A percentile compares a stretch with the other conserved stretches of the same genome.
phyloP scores from a whole-genome alignment of 257 asterid species.

The Buddleja alternifolia region DNA sequence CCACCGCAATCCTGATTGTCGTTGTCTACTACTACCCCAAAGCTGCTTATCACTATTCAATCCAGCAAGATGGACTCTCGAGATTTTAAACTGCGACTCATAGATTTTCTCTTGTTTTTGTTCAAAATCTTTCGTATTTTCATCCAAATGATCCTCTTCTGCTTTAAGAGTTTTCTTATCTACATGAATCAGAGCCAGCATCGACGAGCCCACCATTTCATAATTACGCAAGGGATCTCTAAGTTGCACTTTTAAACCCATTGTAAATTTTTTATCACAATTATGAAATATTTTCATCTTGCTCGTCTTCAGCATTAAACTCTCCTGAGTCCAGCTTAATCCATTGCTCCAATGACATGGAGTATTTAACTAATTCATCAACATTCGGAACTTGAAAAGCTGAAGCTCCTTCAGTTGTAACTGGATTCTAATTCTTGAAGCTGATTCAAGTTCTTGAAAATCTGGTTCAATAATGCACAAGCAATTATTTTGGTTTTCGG shows the following conservation, averaged over 20 bases:
- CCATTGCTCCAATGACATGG: conserved; percentile 67
- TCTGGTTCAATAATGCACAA: conserved; percentile 26
- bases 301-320: conserved; percentile 29
- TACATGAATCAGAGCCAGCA: conserved; percentile 69
- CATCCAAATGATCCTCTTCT: conserved; percentile 26
- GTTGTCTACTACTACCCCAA: conserved; percentile 56
- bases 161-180: conserved; percentile 33
- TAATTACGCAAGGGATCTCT: conserved; percentile 75
- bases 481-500: conserved; percentile 29
- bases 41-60: conserved; percentile 43
- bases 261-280: conserved; percentile 41
- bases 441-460: conserved; percentile 44
- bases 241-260: conserved; percentile 75
- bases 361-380: conserved; percentile 46
- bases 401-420: conserved; percentile 25
- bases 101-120: conserved; percentile 22
- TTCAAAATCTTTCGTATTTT: conserved; percentile 28
- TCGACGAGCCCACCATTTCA: conserved; percentile 67
- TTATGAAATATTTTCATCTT: conserved; percentile 35
- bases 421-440: conserved; percentile 47
- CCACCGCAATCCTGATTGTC: conserved; percentile 76
- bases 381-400: conserved; percentile 31
- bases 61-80: conserved; percentile 65
- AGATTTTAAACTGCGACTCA: conserved; percentile 51
- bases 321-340: conserved; percentile 50